These are phyloP conservation scores for Fragaria ananassa DNA, from an alignment of 306 rosid species.

Conservation along the genomic window DNA sequence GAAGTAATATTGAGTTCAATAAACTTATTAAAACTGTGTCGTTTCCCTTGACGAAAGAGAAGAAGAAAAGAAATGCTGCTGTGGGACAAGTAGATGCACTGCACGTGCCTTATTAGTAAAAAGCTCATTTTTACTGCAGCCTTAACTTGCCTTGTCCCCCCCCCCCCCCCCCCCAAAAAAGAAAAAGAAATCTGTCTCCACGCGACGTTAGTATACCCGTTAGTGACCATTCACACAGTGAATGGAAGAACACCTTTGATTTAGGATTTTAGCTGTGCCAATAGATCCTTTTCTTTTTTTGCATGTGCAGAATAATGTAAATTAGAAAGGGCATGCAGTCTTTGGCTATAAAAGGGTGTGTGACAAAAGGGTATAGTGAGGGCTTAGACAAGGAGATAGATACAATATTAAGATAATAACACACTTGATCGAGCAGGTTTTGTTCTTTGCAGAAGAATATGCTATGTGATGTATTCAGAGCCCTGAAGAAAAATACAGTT, in stretches of 20 bases:
- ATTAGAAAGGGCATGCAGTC: slow-evolving; percentile 24
- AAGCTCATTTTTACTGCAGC: too few species aligned
- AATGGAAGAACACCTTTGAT: neutral
- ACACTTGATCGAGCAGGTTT: neutral
- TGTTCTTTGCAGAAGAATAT: slow-evolving; percentile 8
- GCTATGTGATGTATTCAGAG: slow-evolving; percentile 2
- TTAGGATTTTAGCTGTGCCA: neutral
- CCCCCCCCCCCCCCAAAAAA: too few species aligned
- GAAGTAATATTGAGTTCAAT: too few species aligned
- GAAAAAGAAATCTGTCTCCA: too few species aligned
- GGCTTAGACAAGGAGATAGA: slow-evolving; percentile 2
- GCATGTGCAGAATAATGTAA: slow-evolving; percentile 26
- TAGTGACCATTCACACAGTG: too few species aligned
- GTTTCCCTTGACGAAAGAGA: too few species aligned
- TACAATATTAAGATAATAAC: neutral
- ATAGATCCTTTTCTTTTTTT: neutral
- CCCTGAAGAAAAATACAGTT: slow-evolving; percentile 2
- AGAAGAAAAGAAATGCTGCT: too few species aligned
- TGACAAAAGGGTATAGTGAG: slow-evolving; percentile 8
- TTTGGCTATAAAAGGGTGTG: slow-evolving; percentile 11
- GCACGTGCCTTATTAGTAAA: too few species aligned
- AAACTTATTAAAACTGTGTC: too few species aligned
- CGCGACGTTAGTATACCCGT: too few species aligned
- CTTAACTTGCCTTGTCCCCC: too few species aligned
- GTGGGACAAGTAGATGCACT: too few species aligned